Conservation (phyloP, 2,329 filamentous ascomycete genomes). For the Knufia petricola region DNA sequence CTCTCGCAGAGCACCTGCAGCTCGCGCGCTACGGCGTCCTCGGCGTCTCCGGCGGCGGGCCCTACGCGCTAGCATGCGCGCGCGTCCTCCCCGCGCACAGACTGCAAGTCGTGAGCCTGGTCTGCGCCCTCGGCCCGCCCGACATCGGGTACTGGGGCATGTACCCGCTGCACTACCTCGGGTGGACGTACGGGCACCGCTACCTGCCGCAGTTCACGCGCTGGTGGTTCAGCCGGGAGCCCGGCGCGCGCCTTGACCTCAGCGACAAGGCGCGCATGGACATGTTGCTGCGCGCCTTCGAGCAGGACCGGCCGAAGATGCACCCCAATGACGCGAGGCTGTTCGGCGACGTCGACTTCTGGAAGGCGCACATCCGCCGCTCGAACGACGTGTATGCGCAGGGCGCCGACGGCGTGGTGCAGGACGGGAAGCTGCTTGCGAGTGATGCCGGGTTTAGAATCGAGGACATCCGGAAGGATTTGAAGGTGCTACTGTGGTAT, state of each 20-base stretch:
- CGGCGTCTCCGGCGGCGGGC: conserved; percentile 39
- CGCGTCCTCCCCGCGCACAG: conserved; percentile 26
- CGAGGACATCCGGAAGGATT: conserved; percentile 28
- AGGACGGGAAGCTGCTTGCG: conserved; percentile 27
- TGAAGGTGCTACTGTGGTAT: conserved; percentile 32
- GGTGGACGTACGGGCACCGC: conserved; percentile 27
- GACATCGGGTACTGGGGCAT: conserved; percentile 30
- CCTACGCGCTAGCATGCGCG: conserved; percentile 41
- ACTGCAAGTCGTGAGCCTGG: conserved; percentile 8
- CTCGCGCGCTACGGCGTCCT: conserved; percentile 34
- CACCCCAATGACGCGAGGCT: conserved; percentile 1
- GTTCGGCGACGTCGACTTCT: not conserved
- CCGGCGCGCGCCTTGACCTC: conserved; percentile 26
- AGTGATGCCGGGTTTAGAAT: conserved; percentile 28
- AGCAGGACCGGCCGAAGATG: conserved; percentile 24
- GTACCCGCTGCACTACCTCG: conserved; percentile 22
- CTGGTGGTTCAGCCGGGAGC: conserved; percentile 24
- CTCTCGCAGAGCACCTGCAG: conserved; percentile 33
- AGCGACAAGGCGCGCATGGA: conserved; percentile 26
- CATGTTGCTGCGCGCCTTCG: conserved; percentile 8
- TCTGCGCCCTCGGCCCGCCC: conserved; percentile 25
- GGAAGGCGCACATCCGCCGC: conserved; percentile 8
- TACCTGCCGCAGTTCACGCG: conserved; percentile 19
- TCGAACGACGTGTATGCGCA: conserved; percentile 24
- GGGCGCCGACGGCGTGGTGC: conserved; percentile 24